Conservation (phyloP, 352 stramenopile genomes). For the Aphanomyces cochlioides region DNA sequence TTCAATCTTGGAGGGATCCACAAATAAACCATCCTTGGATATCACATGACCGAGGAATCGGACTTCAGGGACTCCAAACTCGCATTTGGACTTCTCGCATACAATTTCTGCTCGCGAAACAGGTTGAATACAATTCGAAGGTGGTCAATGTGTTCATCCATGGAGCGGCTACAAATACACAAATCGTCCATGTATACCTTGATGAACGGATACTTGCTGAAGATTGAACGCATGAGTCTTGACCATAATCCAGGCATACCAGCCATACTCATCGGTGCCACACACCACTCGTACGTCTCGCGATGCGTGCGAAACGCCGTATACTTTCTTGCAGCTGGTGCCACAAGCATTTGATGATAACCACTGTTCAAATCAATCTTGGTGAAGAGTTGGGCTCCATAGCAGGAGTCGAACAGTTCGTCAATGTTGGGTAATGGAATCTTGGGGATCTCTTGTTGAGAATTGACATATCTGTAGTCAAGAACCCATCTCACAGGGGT, state of each 20-base stretch:
- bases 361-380: slow-evolving; percentile 25
- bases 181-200: slow-evolving; percentile 28
- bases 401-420: slow-evolving; percentile 31
- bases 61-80: slow-evolving; percentile 16
- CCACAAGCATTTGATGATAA: slow-evolving; percentile 30
- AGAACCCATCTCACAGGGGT: slow-evolving; percentile 30
- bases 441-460: slow-evolving; percentile 25
- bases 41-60: slow-evolving; percentile 32
- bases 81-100: slow-evolving; percentile 16
- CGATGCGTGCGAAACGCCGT: slow-evolving; percentile 24
- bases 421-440: slow-evolving; percentile 34
- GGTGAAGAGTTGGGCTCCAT: slow-evolving; percentile 16
- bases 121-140: not conserved
- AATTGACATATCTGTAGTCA: slow-evolving; percentile 32
- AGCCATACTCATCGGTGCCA: slow-evolving; percentile 27
- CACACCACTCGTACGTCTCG: slow-evolving; percentile 14
- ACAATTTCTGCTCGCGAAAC: slow-evolving; percentile 9
- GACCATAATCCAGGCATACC: slow-evolving; percentile 17
- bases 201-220: slow-evolving; percentile 17
- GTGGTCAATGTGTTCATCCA: slow-evolving; percentile 15
- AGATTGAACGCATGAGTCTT: slow-evolving; percentile 9
- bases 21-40: not conserved
- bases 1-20: slow-evolving; percentile 23
- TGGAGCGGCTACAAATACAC: slow-evolving; percentile 1
- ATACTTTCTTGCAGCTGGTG: not conserved